These are phyloP conservation scores for Neofusicoccum parvum DNA, from an alignment of 2,329 filamentous ascomycete genomes.

Conservation along the genomic window DNA sequence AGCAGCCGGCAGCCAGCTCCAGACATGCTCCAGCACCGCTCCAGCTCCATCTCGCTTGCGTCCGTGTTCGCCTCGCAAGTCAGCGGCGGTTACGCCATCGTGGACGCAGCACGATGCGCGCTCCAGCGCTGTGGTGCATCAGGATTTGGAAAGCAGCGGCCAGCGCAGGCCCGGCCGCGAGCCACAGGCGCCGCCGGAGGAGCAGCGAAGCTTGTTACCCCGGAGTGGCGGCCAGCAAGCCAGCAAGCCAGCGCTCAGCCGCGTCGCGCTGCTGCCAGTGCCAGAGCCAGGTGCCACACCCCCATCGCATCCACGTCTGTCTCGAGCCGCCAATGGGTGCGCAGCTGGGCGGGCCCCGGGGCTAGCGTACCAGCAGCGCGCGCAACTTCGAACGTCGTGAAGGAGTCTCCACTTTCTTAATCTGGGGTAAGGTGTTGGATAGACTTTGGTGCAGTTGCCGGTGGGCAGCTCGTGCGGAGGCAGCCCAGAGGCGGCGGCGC, in stretches of 20 bases:
- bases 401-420: conserved; percentile 20
- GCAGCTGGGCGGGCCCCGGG: neutral
- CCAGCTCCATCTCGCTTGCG: too few species aligned
- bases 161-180: too few species aligned
- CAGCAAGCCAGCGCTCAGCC: neutral
- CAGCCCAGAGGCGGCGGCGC: neutral
- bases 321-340: neutral
- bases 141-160: neutral
- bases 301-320: neutral
- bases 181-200: too few species aligned
- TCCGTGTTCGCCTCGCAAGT: too few species aligned
- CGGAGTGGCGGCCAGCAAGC: neutral
- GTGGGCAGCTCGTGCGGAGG: conserved; percentile 4
- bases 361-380: conserved; percentile 8
- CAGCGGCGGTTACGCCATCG: too few species aligned
- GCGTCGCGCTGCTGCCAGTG: too few species aligned
- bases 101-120: neutral
- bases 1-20: too few species aligned
- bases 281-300: neutral
- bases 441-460: conserved; percentile 17
- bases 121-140: neutral
- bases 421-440: conserved; percentile 17
- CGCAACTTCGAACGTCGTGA: conserved; percentile 21
- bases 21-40: too few species aligned
- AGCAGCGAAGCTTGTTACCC: neutral